Conservation (phyloP, 2,329 filamentous ascomycete genomes). For the Colletotrichum liriopes region DNA sequence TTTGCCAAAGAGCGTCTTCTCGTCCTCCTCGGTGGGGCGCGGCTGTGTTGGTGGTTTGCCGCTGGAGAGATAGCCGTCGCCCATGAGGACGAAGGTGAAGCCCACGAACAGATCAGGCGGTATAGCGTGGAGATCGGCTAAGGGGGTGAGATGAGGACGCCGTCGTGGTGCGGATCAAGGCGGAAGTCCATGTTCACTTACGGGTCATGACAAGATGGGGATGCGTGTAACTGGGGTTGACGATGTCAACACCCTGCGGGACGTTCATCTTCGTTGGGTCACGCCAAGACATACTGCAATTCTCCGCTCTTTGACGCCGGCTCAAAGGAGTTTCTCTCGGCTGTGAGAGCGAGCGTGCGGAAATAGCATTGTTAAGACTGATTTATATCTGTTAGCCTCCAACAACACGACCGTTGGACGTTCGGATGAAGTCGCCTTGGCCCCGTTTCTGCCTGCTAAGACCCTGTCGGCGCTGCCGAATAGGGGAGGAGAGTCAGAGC, state of each 20-base stretch:
- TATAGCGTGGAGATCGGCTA: constrained; percentile 9
- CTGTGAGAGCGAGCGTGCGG: background rate
- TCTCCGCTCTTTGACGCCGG: too few relatives aligned
- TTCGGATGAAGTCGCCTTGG: background rate
- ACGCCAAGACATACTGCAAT: constrained; percentile 13
- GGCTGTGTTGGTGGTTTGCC: constrained; percentile 7
- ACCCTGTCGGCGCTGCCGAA: background rate
- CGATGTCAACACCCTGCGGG: constrained; percentile 19
- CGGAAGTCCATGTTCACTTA: background rate
- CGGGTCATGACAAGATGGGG: constrained; percentile 26
- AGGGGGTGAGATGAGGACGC: background rate
- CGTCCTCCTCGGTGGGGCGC: background rate
- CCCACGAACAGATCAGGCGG: background rate
- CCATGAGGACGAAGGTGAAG: constrained; percentile 4
- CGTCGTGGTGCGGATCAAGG: background rate
- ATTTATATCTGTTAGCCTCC: background rate
- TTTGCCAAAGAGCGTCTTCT: constrained; percentile 13
- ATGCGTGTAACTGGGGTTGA: constrained; percentile 23
- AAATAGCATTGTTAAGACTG: background rate
- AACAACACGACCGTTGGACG: constrained; percentile 1
- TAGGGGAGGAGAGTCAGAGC: background rate
- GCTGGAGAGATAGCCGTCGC: constrained; percentile 17
- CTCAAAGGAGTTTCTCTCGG: too few relatives aligned
- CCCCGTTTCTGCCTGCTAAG: constrained; percentile 5
- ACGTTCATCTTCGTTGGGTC: constrained; percentile 1